Percentiles rank a stretch among this genome's conserved stretches.
These are phyloP conservation scores for Candida gigantensis DNA, from an alignment of 1,139 yeast genomes.

Conservation along the genomic window DNA sequence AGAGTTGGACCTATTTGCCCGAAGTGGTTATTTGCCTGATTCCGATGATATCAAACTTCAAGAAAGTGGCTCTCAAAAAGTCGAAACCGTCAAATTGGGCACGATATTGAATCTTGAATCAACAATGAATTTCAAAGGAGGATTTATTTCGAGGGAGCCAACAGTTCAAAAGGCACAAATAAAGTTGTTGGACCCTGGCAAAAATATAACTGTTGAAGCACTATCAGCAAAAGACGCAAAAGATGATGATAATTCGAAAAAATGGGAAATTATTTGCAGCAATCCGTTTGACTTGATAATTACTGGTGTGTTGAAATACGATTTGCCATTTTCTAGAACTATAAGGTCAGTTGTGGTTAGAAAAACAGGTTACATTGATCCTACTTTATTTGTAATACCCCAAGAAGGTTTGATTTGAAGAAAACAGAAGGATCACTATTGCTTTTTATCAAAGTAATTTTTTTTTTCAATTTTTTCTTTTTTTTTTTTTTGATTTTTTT, in stretches of 20 bases:
- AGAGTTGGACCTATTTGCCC: conserved; percentile 86
- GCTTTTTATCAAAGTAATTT: too few species aligned
- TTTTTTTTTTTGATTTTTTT: conserved; percentile 1
- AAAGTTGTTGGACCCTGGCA: conserved; percentile 75
- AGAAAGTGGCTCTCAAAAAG: conserved; percentile 18
- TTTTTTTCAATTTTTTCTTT: conserved; percentile 1
- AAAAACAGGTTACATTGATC: conserved; percentile 60
- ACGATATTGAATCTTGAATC: conserved; percentile 66
- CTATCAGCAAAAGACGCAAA: conserved; percentile 16
- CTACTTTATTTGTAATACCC: conserved; percentile 26
- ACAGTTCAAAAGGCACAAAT: conserved; percentile 65
- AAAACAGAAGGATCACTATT: too few species aligned
- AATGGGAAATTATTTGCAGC: conserved; percentile 76
- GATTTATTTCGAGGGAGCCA: conserved; percentile 65
- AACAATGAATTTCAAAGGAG: conserved; percentile 75
- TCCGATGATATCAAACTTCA: conserved; percentile 10
- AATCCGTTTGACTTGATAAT: conserved; percentile 86
- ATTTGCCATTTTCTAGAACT: conserved; percentile 62
- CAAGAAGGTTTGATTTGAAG: too few species aligned
- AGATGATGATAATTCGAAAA: conserved; percentile 46
- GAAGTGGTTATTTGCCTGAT: conserved; percentile 54
- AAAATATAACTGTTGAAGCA: conserved; percentile 44
- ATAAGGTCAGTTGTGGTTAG: conserved; percentile 63
- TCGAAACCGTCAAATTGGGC: conserved; percentile 78
- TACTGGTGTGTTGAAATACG: conserved; percentile 79